phyloP scores from a whole-genome alignment of 805 yeast species.

The Lipomyces kockii region DNA sequence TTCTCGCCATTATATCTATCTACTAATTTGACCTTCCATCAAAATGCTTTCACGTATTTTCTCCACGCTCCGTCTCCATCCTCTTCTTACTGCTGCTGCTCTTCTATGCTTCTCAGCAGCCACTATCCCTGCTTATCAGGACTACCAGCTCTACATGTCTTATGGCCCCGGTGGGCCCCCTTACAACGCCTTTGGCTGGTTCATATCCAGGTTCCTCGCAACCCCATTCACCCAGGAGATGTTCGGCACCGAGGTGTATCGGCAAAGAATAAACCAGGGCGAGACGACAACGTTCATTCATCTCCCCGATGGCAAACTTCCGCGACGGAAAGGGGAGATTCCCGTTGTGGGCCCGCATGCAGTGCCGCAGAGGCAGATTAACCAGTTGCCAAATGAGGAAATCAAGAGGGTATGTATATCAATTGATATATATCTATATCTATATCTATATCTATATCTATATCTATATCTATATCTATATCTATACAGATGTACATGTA shows the following conservation, averaged over 20 bases:
- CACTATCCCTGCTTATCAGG: not conserved
- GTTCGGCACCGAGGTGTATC: not conserved
- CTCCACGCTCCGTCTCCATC: too few species aligned
- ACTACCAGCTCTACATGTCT: not conserved
- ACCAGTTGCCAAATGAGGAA: not conserved
- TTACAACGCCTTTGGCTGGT: not conserved
- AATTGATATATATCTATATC: too few species aligned
- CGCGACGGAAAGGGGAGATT: not conserved
- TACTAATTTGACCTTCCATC: too few species aligned
- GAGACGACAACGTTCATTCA: too few species aligned
- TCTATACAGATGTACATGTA: not conserved
- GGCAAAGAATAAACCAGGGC: too few species aligned
- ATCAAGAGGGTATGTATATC: not conserved
- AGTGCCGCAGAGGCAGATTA: not conserved
- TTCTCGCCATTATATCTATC: too few species aligned
- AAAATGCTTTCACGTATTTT: too few species aligned
- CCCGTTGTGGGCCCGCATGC: not conserved
- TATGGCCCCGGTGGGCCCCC: slow-evolving; percentile 1
- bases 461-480: not conserved
- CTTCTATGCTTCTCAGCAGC: too few species aligned
- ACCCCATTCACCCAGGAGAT: not conserved
- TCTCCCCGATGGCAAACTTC: too few species aligned
- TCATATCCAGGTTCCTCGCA: not conserved
- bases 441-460: too few species aligned
- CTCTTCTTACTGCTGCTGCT: too few species aligned